These are phyloP conservation scores for Alloteropsis semialata DNA, from an alignment of 176 grass and related monocot species.

Conservation along the genomic window DNA sequence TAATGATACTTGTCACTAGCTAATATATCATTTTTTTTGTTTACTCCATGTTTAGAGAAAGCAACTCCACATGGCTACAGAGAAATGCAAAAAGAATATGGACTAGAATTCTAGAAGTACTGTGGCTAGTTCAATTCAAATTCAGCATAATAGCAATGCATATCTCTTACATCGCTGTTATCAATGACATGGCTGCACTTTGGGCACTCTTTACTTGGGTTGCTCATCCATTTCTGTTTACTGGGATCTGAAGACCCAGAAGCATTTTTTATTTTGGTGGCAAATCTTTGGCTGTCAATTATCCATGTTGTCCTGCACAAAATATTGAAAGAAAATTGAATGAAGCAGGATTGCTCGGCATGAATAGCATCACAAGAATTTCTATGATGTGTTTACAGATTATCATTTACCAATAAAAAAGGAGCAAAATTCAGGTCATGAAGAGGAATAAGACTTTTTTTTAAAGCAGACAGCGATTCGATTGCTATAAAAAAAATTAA, in stretches of 20 bases:
- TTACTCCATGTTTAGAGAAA: not conserved
- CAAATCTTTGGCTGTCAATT: conserved; percentile 86
- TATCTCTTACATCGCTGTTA: conserved; percentile 87
- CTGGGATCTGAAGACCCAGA: conserved; percentile 61
- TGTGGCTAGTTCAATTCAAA: not conserved
- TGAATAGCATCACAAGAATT: not conserved
- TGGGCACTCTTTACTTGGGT: conserved; percentile 82
- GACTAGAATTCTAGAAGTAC: not conserved
- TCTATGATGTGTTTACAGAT: not conserved
- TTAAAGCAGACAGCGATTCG: not conserved
- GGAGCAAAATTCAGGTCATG: not conserved
- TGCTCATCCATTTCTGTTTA: conserved; percentile 73
- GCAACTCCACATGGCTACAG: not conserved
- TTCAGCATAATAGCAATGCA: not conserved
- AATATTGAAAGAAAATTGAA: conserved; percentile 30
- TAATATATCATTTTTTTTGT: not conserved
- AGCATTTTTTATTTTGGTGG: conserved; percentile 90
- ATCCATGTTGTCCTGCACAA: conserved; percentile 84
- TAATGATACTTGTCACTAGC: not conserved
- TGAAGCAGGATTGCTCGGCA: not conserved
- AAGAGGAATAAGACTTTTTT: not conserved
- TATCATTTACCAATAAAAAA: conserved; percentile 2
- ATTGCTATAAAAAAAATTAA: not conserved
- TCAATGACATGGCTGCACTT: conserved; percentile 82
- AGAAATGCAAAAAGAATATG: not conserved